These are phyloP conservation scores for Oryza meyeriana DNA, from an alignment of 176 grass and related monocot species.

Conservation along the genomic window DNA sequence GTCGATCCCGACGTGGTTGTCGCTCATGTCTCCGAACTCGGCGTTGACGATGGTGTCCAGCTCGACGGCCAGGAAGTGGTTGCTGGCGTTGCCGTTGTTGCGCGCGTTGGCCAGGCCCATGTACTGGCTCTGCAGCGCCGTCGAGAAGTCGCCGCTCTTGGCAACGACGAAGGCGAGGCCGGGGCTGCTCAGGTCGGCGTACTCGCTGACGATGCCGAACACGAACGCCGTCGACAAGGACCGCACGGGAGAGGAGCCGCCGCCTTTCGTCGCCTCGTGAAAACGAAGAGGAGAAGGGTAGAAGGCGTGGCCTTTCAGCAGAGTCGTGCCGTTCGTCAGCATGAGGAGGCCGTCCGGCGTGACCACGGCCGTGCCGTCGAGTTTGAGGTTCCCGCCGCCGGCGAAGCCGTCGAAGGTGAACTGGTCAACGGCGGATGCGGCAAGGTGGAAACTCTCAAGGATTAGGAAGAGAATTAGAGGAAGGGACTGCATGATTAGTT, in stretches of 20 bases:
- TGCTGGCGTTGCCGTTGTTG: conserved; percentile 44
- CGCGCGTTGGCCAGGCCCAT: conserved; percentile 48
- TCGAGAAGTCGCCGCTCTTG: conserved; percentile 34
- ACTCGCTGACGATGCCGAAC: conserved; percentile 46
- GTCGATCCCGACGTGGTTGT: conserved; percentile 49
- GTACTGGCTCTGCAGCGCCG: conserved; percentile 46
- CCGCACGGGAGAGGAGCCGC: neutral
- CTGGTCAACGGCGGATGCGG: conserved; percentile 12
- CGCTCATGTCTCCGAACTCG: conserved; percentile 52
- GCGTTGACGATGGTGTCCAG: conserved; percentile 50
- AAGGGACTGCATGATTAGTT: conserved; percentile 5
- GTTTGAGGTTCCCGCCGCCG: conserved; percentile 20
- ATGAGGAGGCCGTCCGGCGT: conserved; percentile 38
- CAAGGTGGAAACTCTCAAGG: neutral
- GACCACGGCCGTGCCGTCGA: conserved; percentile 39
- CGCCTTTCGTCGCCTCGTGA: neutral
- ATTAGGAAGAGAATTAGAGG: conserved; percentile 17
- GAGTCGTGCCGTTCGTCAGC: conserved; percentile 51
- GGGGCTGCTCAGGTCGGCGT: conserved; percentile 42
- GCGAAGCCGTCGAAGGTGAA: conserved; percentile 46
- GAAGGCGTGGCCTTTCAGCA: conserved; percentile 54
- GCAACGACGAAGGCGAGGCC: conserved; percentile 42
- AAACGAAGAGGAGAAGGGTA: conserved; percentile 26
- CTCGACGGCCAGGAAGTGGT: conserved; percentile 53
- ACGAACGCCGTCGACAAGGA: conserved; percentile 52